Evolutionary conservation across 2,329 filamentous ascomycete genomes (phyloP).

Genomic region (Colletotrichum caudatum): DNA sequence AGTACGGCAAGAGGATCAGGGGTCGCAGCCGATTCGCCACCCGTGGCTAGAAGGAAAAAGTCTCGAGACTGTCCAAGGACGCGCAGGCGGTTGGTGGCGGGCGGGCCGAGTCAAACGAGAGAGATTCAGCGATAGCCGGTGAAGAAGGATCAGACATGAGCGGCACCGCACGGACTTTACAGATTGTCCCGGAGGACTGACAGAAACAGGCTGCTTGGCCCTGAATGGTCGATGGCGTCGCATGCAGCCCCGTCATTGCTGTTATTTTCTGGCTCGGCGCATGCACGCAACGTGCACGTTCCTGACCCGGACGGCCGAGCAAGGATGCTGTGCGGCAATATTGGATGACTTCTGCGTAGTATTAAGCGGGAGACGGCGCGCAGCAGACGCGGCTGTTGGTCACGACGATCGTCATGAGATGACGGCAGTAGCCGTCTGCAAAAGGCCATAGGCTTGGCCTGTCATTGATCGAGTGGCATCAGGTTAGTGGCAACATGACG

Average conservation of each 20-base stretch:
- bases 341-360: conserved; percentile 17
- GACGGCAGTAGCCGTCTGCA: conserved; percentile 35
- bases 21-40: conserved; percentile 65
- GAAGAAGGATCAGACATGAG: conserved; percentile 11
- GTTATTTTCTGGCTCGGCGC: not conserved
- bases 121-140: conserved; percentile 12
- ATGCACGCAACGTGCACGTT: conserved; percentile 17
- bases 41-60: conserved; percentile 38
- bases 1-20: conserved; percentile 69
- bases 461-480: conserved; percentile 21
- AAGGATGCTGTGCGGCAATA: conserved; percentile 19
- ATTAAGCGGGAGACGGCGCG: conserved; percentile 10
- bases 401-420: conserved; percentile 31
- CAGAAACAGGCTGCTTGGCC: conserved; percentile 2
- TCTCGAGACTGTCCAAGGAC: not conserved
- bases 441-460: conserved; percentile 7
- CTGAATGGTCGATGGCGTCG: conserved; percentile 15
- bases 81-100: conserved; percentile 9
- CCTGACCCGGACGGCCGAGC: conserved; percentile 28
- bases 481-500: conserved; percentile 7
- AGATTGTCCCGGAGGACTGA: conserved; percentile 22
- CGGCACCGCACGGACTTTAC: conserved; percentile 35
- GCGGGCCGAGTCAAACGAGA: conserved; percentile 23
- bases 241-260: conserved; percentile 17
- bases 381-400: conserved; percentile 37